Conservation (phyloP, 2,329 filamentous ascomycete species). For the Acephala macrosclerotiorum region DNA sequence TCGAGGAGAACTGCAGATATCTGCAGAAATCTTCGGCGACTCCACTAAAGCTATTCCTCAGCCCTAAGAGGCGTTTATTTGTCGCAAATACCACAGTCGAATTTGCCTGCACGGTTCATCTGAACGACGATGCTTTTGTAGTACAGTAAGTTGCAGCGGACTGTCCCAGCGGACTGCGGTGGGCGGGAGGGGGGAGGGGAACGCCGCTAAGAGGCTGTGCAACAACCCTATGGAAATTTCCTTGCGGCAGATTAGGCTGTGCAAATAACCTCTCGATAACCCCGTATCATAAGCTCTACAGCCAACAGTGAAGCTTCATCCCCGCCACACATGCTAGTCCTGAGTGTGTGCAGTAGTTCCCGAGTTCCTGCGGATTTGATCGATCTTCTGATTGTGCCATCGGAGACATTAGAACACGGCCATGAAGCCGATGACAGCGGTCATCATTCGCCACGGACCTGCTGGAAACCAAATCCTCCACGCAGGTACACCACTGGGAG, state of each 20-base stretch:
- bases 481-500: slow-evolving; percentile 8
- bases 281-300: not conserved
- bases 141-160: slow-evolving; percentile 10
- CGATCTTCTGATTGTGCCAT: not conserved
- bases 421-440: slow-evolving; percentile 4
- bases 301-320: not conserved
- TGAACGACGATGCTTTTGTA: slow-evolving; percentile 24
- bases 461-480: not conserved
- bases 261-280: not conserved
- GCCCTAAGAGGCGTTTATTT: slow-evolving; percentile 6
- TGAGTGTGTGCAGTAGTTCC: slow-evolving; percentile 11
- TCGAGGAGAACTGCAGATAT: not conserved
- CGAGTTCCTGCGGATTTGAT: not conserved
- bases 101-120: slow-evolving; percentile 17
- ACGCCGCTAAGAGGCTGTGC: slow-evolving; percentile 15
- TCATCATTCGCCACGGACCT: slow-evolving; percentile 2
- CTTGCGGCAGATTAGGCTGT: slow-evolving; percentile 7
- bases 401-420: not conserved
- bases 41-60: not conserved
- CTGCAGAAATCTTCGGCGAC: slow-evolving; percentile 2
- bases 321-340: not conserved
- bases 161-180: slow-evolving; percentile 18
- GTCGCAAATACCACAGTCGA: slow-evolving; percentile 1
- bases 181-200: not conserved
- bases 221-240: not conserved